These are phyloP conservation scores for Penicillium antarcticum DNA, from an alignment of 495 filamentous ascomycete genomes.

Conservation along the genomic window DNA sequence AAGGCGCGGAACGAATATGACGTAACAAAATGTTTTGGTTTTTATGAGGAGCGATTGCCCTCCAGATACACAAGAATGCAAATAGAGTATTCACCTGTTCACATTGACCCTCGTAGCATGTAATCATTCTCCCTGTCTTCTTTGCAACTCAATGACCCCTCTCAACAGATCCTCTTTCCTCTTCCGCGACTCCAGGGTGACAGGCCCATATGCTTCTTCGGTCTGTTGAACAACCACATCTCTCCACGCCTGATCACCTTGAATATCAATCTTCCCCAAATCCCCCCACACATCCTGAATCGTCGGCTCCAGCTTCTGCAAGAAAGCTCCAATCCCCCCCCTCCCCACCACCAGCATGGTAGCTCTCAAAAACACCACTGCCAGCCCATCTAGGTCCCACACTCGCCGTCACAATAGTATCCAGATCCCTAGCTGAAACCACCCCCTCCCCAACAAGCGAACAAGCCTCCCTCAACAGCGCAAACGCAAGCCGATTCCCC, in stretches of 20 bases:
- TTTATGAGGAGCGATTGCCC: conserved; percentile 23
- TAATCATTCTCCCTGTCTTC: conserved; percentile 5
- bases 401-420: conserved; percentile 43
- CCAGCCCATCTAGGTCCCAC: conserved; percentile 57
- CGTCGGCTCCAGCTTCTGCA: conserved; percentile 55
- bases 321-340: conserved; percentile 51
- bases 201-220: conserved; percentile 34
- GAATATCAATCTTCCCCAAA: conserved; percentile 37
- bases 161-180: conserved; percentile 31
- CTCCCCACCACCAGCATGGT: conserved; percentile 57
- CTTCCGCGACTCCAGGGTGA: conserved; percentile 11
- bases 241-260: conserved; percentile 34
- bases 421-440: conserved; percentile 42
- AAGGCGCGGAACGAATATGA: conserved; percentile 19
- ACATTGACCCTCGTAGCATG: neutral
- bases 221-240: conserved; percentile 34
- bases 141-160: conserved; percentile 26
- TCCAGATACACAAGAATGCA: conserved; percentile 22
- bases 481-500: conserved; percentile 49
- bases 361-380: conserved; percentile 57
- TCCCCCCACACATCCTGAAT: conserved; percentile 54
- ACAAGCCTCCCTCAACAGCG: conserved; percentile 44
- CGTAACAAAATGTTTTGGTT: conserved; percentile 27
- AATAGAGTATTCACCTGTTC: conserved; percentile 26
- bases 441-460: conserved; percentile 46